phyloP scores from a whole-genome alignment of 1,139 yeast species.

The Suhomyces bokatorum region DNA sequence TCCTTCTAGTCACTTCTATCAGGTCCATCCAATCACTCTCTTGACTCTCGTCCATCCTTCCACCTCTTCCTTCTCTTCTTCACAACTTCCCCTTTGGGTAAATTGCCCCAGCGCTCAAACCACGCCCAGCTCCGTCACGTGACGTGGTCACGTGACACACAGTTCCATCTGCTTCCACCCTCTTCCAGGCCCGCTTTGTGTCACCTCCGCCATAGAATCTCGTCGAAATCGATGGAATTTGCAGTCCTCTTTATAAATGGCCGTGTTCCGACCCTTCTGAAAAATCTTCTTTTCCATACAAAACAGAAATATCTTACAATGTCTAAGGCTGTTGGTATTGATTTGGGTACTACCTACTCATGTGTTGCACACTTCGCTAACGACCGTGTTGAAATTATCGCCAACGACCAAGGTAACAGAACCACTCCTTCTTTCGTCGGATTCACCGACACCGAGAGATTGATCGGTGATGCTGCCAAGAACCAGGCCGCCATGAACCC shows the following conservation, averaged over 20 bases:
- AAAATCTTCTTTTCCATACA: conserved; percentile 11
- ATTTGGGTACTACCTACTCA: conserved; percentile 83
- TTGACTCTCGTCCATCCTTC: too few species aligned
- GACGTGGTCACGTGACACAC: neutral
- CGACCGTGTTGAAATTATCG: conserved; percentile 71
- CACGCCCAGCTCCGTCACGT: too few species aligned
- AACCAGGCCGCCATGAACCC: conserved; percentile 75
- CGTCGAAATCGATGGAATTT: conserved; percentile 18
- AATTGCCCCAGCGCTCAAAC: neutral
- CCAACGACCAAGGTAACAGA: conserved; percentile 72
- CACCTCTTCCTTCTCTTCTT: too few species aligned
- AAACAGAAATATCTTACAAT: conserved; percentile 24
- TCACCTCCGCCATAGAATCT: conserved; percentile 11
- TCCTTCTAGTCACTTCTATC: too few species aligned
- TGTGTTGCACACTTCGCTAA: conserved; percentile 78
- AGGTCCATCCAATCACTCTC: too few species aligned
- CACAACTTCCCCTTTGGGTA: neutral
- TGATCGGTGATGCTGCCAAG: conserved; percentile 73
- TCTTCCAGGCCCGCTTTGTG: conserved; percentile 13
- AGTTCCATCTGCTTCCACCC: conserved; percentile 9
- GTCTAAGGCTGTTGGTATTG: conserved; percentile 79
- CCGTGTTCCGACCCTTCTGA: conserved; percentile 2
- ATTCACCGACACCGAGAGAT: conserved; percentile 65
- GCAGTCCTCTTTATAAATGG: conserved; percentile 10
- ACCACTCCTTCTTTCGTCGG: conserved; percentile 72